Base-by-base conservation (phyloP, 495 filamentous ascomycete species). In the Antarctomyces pellizariae region DNA sequence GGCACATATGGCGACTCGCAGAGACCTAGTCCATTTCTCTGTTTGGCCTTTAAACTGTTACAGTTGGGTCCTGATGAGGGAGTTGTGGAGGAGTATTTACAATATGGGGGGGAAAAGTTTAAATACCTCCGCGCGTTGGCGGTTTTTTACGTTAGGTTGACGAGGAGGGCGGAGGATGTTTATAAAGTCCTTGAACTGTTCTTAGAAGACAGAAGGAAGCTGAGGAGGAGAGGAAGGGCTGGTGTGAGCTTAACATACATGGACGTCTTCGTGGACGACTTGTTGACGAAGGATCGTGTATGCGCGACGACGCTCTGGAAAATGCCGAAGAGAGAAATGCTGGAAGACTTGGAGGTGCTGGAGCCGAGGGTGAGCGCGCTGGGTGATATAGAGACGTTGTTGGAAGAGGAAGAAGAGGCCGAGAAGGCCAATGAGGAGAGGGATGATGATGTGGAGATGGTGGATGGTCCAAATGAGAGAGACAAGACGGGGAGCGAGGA, bases 251-350 rank as follows among this genome's bases (percentile, higher is more conserved):
- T 95, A 24, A 82, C 77, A 21, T 75, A 63, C 43, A 64, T 99
- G 57, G 86, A 99, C 51, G 71, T 78, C 43, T 95, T 99, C 42
- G 62, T 95, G 26, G 86, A 95, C 50, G 77, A 89, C 34, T 50
- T 99, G 30, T 52, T 99, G 30, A 77, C 68, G 0, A 89, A 90
- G 51, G 75, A 89, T 30, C 62, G 86, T 34, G 69, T 90, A 1
- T 95, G 83, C 37, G 82, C 70, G 24, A 93, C 90, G 6, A 89
- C 71, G 42, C 42, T 99, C 31, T 89, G 79, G 71, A 89, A 90
- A 56, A 57, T 99, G 52, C 75, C 82, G 6, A 67, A 64, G 30
- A 57, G 86, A 39, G 63, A 71, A 32, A 58, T 77, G 29, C 43
- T 99, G 45, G 89, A 99, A 57, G 86, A 99, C 50, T 44, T 83